Evolutionary conservation across 345 rosid genomes (phyloP).

Genomic region (Cardamine occulta): DNA sequence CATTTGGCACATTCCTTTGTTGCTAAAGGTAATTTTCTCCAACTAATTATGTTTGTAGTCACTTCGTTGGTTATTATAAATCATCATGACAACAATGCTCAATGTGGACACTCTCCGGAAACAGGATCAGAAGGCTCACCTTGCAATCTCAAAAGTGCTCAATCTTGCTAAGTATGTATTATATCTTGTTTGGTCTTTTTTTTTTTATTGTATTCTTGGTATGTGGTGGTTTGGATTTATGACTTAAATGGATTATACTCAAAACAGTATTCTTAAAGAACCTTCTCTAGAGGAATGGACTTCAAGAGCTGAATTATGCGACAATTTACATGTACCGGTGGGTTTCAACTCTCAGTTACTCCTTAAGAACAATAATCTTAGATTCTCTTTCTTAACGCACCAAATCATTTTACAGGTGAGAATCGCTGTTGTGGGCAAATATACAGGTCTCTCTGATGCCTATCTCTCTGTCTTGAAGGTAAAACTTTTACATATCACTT

Average conservation of each 20-base stretch:
- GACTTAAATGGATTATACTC: not conserved
- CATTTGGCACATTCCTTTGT: constrained; percentile 95
- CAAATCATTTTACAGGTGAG: constrained; percentile 58
- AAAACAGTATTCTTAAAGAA: constrained; percentile 58
- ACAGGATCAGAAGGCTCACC: constrained; percentile 93
- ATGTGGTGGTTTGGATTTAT: not conserved
- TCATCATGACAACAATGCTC: not conserved
- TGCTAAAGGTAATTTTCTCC: constrained; percentile 62
- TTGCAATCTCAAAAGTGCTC: constrained; percentile 74
- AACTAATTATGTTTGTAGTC: constrained; percentile 1
- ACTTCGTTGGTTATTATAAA: not conserved
- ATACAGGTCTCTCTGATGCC: constrained; percentile 84
- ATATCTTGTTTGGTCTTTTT: not conserved
- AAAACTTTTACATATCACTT: not conserved
- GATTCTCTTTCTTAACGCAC: constrained; percentile 22
- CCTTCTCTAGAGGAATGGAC: constrained; percentile 79
- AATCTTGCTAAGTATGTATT: constrained; percentile 63
- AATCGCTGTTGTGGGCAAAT: constrained; percentile 94
- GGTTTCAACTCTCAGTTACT: constrained; percentile 36
- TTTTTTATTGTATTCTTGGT: constrained; percentile 7
- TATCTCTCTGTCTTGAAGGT: constrained; percentile 92
- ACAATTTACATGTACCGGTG: constrained; percentile 74
- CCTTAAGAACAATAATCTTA: not conserved
- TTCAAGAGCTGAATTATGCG: constrained; percentile 67
- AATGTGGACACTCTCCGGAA: constrained; percentile 6